Conservation (phyloP, 2,329 filamentous ascomycete species). For the Didymella pomorum region DNA sequence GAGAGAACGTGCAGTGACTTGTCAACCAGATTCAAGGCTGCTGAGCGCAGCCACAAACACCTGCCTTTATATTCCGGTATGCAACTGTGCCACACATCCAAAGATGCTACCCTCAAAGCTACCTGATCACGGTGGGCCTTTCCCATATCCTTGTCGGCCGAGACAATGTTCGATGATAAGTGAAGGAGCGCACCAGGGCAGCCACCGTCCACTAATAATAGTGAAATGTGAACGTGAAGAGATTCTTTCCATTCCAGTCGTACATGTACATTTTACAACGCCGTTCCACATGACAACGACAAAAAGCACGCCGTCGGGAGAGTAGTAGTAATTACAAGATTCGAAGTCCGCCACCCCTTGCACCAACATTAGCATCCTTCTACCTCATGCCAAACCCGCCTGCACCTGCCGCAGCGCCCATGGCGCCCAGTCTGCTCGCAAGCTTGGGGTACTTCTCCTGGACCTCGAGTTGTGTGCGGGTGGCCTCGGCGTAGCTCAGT, state of each 20-base stretch:
- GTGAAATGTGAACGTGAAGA: not conserved
- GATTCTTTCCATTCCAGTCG: slow-evolving; percentile 10
- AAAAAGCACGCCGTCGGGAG: slow-evolving; percentile 1
- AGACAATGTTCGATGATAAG: too few species aligned
- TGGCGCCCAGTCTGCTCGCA: slow-evolving; percentile 56
- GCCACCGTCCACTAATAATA: not conserved
- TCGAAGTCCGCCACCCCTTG: not conserved
- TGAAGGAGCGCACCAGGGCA: too few species aligned
- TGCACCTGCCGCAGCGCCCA: slow-evolving; percentile 50
- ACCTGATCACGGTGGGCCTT: too few species aligned
- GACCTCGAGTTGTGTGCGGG: slow-evolving; percentile 87
- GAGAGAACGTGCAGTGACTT: too few species aligned
- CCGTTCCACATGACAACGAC: slow-evolving; percentile 2
- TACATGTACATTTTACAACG: slow-evolving; percentile 23
- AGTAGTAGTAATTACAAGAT: slow-evolving; percentile 21
- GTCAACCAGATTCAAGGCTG: too few species aligned
- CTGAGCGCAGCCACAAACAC: too few species aligned
- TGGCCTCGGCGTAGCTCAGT: slow-evolving; percentile 95
- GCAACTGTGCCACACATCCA: too few species aligned
- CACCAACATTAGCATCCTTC: not conserved
- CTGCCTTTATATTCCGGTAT: too few species aligned
- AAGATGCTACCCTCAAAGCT: too few species aligned
- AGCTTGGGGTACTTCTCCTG: slow-evolving; percentile 64
- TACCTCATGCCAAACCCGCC: slow-evolving; percentile 47
- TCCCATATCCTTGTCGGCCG: too few species aligned